Evolutionary conservation across 345 rosid genomes (phyloP).

Genomic region (Mercurialis annua): DNA sequence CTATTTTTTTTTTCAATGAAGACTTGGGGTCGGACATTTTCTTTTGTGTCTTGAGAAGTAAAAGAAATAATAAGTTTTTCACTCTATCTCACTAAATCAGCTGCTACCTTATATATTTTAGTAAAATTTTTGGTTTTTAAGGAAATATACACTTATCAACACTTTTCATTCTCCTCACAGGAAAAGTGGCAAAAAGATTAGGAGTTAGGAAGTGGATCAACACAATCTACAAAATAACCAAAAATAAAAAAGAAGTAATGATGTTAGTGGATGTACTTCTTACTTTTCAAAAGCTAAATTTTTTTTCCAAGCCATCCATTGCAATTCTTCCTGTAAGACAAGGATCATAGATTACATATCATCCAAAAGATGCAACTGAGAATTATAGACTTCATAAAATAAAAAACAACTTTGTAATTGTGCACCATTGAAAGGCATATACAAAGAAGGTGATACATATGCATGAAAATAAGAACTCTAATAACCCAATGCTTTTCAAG

Average conservation of each 20-base stretch:
- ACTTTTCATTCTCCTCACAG: neutral
- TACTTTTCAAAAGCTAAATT: constrained; percentile 86
- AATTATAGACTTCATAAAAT: neutral
- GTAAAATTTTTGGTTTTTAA: neutral
- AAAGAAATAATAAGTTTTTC: neutral
- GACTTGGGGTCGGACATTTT: neutral
- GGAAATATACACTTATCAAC: neutral
- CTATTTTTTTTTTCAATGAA: neutral
- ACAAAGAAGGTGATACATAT: neutral
- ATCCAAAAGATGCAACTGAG: neutral
- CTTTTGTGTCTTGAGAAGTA: neutral
- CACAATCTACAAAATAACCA: neutral
- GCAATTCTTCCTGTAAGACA: constrained; percentile 69
- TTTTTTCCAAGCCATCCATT: constrained; percentile 95
- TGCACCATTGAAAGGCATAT: no score
- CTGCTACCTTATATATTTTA: neutral
- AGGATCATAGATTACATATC: constrained; percentile 12
- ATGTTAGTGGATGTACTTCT: constrained; percentile 12
- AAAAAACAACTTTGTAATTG: no score
- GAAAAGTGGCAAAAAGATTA: neutral
- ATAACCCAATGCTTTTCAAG: neutral
- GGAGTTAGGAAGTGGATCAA: neutral
- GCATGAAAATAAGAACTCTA: neutral
- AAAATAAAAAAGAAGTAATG: neutral
- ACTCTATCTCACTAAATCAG: neutral